Base-by-base conservation (phyloP, 192 early-diverging fungal genomes). In the Phlyctochytrium arcticum region DNA sequence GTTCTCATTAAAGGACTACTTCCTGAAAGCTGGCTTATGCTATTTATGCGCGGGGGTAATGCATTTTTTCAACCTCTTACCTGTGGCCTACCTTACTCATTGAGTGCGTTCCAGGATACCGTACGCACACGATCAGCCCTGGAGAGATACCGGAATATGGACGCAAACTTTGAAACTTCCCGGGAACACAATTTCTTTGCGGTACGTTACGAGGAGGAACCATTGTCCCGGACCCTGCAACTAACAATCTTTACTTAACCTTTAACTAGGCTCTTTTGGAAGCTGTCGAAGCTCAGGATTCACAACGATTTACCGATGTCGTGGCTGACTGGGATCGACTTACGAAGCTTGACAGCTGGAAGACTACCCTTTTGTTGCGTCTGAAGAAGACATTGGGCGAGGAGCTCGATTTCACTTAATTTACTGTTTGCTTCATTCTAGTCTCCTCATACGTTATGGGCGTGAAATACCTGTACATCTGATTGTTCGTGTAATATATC, bases 1-100 rank as follows among this genome's bases (percentile, higher is more conserved):
- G 71, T 99, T 93, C 90, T 95, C 94, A 19, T 73, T 98, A 26
- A 91, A 93, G 57, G 95, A 98, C 56, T 96, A 97, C 80, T 91
- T 98, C 60, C 80, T 99, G 71, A 99, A 99, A 74, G 92, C 95
- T 10, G 93, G 89, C 17, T 71, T 99, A 55, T 98, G 95, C 67
- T 84, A 91, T 57, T 77, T 99, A 47, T 90, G 89, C 57, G 83
- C 87, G 36, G 80, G 80, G 47, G 88, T 91, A 79, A 62, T 17
- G 24, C 50, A 17, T 21, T n/a, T 44, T 44, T 44, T n/a, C 15
- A n/a, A 12, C 39, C 15, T 19, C 15, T 19, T n/a, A 19, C 15
- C 12, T 44, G 21, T 44, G n/a, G n/a, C 2, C 2, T 44, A 19
- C 39, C 39, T n/a, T 2, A 19, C 21, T 44, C 12, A 44, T 0